phyloP scores from a whole-genome alignment of 2,329 filamentous ascomycete species.

The Monosporascus sp. region DNA sequence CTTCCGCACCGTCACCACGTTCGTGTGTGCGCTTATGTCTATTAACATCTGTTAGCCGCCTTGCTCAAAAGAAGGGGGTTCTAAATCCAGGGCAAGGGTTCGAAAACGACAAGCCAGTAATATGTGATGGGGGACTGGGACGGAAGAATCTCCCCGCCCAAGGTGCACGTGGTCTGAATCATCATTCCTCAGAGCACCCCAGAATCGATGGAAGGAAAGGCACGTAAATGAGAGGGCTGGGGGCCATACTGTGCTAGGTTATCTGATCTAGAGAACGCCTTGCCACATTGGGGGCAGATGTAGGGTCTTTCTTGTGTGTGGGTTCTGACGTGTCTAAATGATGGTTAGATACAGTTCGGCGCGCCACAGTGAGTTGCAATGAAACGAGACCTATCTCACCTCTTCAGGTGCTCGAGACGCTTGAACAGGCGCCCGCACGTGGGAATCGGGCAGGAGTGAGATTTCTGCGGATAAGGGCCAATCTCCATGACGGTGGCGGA shows the following conservation, averaged over 20 bases:
- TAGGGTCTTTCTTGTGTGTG: constrained; percentile 99
- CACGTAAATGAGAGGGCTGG: constrained; percentile 33
- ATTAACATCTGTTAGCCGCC: constrained; percentile 38
- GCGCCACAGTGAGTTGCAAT: constrained; percentile 36
- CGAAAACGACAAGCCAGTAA: constrained; percentile 10
- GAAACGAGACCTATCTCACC: constrained; percentile 61
- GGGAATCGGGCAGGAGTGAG: constrained; percentile 97
- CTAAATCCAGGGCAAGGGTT: constrained; percentile 25
- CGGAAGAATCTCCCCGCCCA: constrained; percentile 17
- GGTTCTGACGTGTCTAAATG: constrained; percentile 89
- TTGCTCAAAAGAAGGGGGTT: constrained; percentile 1
- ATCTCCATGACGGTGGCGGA: constrained; percentile 97
- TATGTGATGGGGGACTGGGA: no score
- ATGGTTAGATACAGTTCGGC: constrained; percentile 43
- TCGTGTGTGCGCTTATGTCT: constrained; percentile 80
- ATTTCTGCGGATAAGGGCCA: constrained; percentile 94
- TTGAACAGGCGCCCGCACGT: constrained; percentile 97
- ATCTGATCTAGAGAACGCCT: constrained; percentile 97
- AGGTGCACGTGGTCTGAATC: constrained; percentile 26
- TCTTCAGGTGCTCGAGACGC: constrained; percentile 97
- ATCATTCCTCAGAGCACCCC: constrained; percentile 37
- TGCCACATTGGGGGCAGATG: constrained; percentile 95
- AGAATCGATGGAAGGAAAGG: constrained; percentile 29
- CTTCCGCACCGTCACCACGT: constrained; percentile 57
- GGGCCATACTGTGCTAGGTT: constrained; percentile 89